phyloP scores from a whole-genome alignment of 441 rosid species.

The Arabidopsis lyrata region DNA sequence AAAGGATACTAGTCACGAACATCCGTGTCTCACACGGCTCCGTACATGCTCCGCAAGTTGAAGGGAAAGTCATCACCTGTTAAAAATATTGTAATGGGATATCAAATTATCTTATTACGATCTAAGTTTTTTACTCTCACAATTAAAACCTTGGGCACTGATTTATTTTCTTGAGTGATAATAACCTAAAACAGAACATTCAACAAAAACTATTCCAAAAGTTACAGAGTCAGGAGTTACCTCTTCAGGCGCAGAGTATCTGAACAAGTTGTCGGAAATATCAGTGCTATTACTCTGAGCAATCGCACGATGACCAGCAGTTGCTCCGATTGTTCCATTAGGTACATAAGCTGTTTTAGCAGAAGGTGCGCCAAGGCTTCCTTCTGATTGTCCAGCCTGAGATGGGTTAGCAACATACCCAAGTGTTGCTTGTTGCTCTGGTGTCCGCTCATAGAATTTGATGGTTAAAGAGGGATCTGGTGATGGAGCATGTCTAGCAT shows the following conservation, averaged over 20 bases:
- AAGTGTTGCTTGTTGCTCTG: conserved; percentile 80
- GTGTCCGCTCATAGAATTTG: conserved; percentile 89
- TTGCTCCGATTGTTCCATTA: conserved; percentile 89
- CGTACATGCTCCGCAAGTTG: conserved; percentile 89
- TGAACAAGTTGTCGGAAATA: conserved; percentile 77
- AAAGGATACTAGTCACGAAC: conserved; percentile 97
- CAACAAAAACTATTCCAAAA: conserved; percentile 12
- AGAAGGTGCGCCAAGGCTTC: conserved; percentile 46
- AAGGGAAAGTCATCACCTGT: conserved; percentile 97
- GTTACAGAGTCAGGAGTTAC: conserved; percentile 45
- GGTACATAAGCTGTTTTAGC: conserved; percentile 52
- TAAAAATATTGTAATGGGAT: conserved; percentile 30
- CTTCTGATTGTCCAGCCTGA: conserved; percentile 52
- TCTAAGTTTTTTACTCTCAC: not conserved
- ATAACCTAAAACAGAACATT: not conserved
- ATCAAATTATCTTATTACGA: conserved; percentile 6
- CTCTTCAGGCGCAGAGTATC: conserved; percentile 93
- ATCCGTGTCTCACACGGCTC: conserved; percentile 83
- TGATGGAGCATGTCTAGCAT: conserved; percentile 81
- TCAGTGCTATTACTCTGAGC: conserved; percentile 87
- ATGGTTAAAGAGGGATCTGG: conserved; percentile 77
- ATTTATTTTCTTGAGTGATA: not conserved
- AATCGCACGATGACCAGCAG: conserved; percentile 85
- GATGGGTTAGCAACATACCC: conserved; percentile 76
- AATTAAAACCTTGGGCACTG: not conserved